A percentile compares a stretch with the other conserved stretches of the same genome.
phyloP scores from a whole-genome alignment of 345 rosid species.

The Eucalyptus shirleyi region DNA sequence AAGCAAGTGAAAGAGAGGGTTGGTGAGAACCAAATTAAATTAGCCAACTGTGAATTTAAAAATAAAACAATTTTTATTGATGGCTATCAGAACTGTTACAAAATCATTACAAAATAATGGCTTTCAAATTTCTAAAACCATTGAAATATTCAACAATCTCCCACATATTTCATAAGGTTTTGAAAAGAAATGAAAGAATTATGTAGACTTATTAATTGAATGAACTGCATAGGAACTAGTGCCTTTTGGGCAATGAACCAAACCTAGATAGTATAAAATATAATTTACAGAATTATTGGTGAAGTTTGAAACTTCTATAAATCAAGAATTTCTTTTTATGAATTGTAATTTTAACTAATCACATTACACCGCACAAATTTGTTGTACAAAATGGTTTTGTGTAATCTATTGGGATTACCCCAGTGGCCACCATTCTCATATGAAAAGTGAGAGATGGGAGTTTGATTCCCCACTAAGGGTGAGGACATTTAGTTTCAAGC shows the following conservation, averaged over 20 bases:
- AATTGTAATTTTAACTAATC: neutral
- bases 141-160: neutral
- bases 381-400: neutral
- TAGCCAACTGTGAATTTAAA: neutral
- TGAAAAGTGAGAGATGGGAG: too few species aligned
- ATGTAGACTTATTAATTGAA: neutral
- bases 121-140: neutral
- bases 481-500: too few species aligned
- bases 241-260: neutral
- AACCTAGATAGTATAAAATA: neutral
- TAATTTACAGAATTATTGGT: neutral
- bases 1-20: neutral
- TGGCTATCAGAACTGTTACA: neutral
- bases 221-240: neutral
- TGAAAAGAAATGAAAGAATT: neutral
- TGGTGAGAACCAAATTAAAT: neutral
- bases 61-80: neutral
- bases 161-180: neutral
- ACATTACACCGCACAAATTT: neutral
- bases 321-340: neutral
- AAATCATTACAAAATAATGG: neutral
- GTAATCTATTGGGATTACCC: neutral
- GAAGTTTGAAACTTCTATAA: neutral
- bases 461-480: too few species aligned
- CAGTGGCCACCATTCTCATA: too few species aligned